Percentiles rank a stretch among this genome's conserved stretches.
Conservation (phyloP, 2,329 filamentous ascomycete species). For the Fusarium pseudoanthophilum region DNA sequence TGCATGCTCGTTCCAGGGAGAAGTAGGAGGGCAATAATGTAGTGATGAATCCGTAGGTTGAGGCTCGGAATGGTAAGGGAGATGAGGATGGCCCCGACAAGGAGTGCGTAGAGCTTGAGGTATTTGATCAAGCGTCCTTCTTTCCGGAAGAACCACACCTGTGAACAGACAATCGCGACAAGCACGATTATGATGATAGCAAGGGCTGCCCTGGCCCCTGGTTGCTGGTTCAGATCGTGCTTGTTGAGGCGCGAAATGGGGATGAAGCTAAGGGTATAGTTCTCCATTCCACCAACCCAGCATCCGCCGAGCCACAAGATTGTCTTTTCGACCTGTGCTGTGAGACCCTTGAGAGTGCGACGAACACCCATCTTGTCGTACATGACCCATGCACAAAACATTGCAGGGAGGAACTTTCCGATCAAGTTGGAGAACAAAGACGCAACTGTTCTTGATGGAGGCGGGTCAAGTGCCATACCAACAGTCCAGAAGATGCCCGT, state of each 20-base stretch:
- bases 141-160: slow-evolving; percentile 86
- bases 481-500: slow-evolving; percentile 88
- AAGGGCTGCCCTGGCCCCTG: slow-evolving; percentile 86
- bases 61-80: slow-evolving; percentile 79
- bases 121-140: slow-evolving; percentile 84
- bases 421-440: slow-evolving; percentile 80
- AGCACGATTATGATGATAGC: slow-evolving; percentile 80
- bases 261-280: slow-evolving; percentile 95
- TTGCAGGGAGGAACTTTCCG: slow-evolving; percentile 85
- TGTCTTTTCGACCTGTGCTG: slow-evolving; percentile 89
- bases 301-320: slow-evolving; percentile 89
- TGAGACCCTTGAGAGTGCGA: slow-evolving; percentile 76
- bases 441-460: slow-evolving; percentile 72
- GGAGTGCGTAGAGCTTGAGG: slow-evolving; percentile 78
- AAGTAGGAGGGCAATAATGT: slow-evolving; percentile 87
- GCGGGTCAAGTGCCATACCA: slow-evolving; percentile 88
- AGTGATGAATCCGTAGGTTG: slow-evolving; percentile 91
- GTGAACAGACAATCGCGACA: slow-evolving; percentile 73
- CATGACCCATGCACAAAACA: slow-evolving; percentile 88
- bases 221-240: slow-evolving; percentile 88
- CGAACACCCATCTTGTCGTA: slow-evolving; percentile 84
- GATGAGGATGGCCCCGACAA: slow-evolving; percentile 74
- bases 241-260: slow-evolving; percentile 92
- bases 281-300: slow-evolving; percentile 92
- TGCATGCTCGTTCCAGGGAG: slow-evolving; percentile 90